Evolutionary conservation across 208 protist genomes (phyloP).

Genomic region (Leptomonas pyrrhocoris): DNA sequence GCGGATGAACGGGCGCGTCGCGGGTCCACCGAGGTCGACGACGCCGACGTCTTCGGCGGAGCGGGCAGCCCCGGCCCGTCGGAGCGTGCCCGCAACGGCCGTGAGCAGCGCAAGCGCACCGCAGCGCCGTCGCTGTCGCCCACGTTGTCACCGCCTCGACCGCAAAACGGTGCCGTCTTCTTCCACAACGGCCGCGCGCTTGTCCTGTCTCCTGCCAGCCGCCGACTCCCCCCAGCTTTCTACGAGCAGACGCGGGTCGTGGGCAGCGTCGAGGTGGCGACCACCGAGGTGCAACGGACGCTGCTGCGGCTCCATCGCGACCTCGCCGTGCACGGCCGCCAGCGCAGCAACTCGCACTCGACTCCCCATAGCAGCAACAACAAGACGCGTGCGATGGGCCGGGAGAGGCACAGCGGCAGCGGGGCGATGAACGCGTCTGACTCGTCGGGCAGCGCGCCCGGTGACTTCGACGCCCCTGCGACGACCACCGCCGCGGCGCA

Average conservation of each 20-base stretch:
- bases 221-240: conserved; percentile 57
- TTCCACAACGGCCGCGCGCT: conserved; percentile 29
- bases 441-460: neutral
- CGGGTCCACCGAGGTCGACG: neutral
- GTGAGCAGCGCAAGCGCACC: neutral
- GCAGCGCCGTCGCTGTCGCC: neutral
- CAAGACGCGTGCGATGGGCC: neutral
- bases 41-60: neutral
- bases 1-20: conserved; percentile 7
- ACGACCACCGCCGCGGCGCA: conserved; percentile 9
- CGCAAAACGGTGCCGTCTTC: conserved; percentile 11
- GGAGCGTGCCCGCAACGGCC: neutral
- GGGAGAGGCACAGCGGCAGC: neutral
- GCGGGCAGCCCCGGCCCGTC: neutral
- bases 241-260: conserved; percentile 43
- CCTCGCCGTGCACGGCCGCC: conserved; percentile 23
- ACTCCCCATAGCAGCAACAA: neutral
- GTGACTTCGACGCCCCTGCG: neutral
- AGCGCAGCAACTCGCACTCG: neutral
- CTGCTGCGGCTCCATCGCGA: conserved; percentile 38
- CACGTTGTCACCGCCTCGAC: neutral
- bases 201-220: conserved; percentile 37
- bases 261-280: conserved; percentile 28
- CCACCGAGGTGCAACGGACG: conserved; percentile 34
- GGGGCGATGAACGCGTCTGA: neutral